Conservation (phyloP, 2,329 filamentous ascomycete species). For the Sphaerulina vaccinii region DNA sequence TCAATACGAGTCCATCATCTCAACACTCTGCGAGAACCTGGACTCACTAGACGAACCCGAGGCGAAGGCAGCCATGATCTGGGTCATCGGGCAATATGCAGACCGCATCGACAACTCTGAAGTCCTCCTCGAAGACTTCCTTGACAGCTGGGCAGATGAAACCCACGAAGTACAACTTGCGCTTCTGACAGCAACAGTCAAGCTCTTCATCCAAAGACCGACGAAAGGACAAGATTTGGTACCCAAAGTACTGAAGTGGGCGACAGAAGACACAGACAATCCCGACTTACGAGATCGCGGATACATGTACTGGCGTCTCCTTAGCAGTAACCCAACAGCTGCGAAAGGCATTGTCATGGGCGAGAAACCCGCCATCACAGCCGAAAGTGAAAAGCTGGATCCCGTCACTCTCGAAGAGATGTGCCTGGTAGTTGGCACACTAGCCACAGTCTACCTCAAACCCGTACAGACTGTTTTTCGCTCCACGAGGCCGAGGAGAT, state of each 20-base stretch:
- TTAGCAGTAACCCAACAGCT: conserved; percentile 85
- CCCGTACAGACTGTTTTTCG: conserved; percentile 97
- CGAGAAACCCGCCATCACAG: conserved; percentile 92
- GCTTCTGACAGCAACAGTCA: conserved; percentile 91
- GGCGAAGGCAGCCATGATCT: conserved; percentile 97
- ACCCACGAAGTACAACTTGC: conserved; percentile 94
- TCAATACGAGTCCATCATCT: conserved; percentile 97
- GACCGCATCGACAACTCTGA: conserved; percentile 97
- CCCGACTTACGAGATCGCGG: conserved; percentile 92
- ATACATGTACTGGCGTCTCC: conserved; percentile 98
- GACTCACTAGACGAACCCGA: conserved; percentile 96
- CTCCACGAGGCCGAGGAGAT: conserved; percentile 73
- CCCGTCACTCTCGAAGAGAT: conserved; percentile 90
- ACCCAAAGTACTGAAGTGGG: conserved; percentile 95
- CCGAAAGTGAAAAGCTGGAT: conserved; percentile 92
- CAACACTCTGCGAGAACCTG: conserved; percentile 90
- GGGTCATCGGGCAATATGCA: conserved; percentile 98
- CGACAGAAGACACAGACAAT: conserved; percentile 98
- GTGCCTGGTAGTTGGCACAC: conserved; percentile 91
- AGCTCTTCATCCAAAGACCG: conserved; percentile 94
- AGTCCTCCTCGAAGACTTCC: conserved; percentile 86
- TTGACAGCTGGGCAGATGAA: conserved; percentile 91
- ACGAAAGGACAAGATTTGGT: conserved; percentile 93
- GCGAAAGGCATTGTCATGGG: conserved; percentile 94
- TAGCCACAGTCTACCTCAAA: conserved; percentile 96